Conservation (phyloP, 805 yeast genomes). For the Starmerella stigmatis region DNA sequence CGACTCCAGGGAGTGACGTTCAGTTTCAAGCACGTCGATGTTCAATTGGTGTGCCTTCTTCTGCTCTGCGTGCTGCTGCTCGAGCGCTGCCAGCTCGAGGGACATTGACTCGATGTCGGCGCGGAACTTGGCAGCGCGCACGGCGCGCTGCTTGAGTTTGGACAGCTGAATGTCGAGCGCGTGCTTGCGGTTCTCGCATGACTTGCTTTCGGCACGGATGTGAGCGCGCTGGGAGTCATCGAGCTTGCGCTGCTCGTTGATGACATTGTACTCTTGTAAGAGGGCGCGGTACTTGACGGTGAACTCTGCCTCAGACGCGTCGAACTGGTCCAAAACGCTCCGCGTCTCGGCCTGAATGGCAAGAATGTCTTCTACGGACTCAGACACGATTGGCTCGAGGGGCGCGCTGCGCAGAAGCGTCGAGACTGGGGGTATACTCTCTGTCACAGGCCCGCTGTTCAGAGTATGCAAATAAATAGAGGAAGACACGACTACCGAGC, state of each 20-base stretch:
- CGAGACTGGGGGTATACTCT: background rate
- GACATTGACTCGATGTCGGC: constrained; percentile 18
- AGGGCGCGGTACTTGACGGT: constrained; percentile 29
- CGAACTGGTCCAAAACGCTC: constrained; percentile 9
- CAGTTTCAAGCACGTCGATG: constrained; percentile 20
- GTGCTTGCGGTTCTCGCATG: constrained; percentile 32
- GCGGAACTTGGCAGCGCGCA: constrained; percentile 18
- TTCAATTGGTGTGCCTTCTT: constrained; percentile 11
- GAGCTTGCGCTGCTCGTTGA: constrained; percentile 26
- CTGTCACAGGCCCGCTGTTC: constrained; percentile 7
- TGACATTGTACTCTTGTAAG: constrained; percentile 29
- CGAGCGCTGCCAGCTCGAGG: constrained; percentile 8
- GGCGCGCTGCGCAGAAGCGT: background rate
- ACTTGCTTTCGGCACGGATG: constrained; percentile 31
- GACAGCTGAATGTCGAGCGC: constrained; percentile 31
- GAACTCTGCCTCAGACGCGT: constrained; percentile 8
- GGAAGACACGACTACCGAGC: background rate
- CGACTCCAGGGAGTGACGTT: constrained; percentile 11
- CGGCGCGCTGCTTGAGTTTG: constrained; percentile 26
- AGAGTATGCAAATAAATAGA: constrained; percentile 7
- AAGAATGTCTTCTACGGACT: background rate
- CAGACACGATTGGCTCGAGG: background rate
- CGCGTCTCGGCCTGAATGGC: constrained; percentile 10
- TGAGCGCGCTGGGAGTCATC: constrained; percentile 28
- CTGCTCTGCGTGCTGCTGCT: constrained; percentile 11